Evolutionary conservation across 805 yeast genomes (phyloP), one percentile per base, ranked within the genome.

Genomic region (Lipomyces sp.): DNA sequence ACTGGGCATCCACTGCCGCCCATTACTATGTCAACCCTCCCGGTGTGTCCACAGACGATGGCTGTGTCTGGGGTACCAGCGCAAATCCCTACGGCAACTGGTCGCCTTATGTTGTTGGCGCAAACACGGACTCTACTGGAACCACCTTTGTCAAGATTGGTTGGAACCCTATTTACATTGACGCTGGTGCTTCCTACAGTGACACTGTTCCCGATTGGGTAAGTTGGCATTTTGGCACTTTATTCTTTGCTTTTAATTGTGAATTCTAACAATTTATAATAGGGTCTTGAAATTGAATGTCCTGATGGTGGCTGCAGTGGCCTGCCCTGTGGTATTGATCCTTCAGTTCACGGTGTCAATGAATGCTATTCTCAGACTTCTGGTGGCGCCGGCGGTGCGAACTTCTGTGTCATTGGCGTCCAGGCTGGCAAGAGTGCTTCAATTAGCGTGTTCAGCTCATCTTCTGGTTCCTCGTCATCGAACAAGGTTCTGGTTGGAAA

Each of bases 71-170:
- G 96, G 96, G 96, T 3, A 69, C 83, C 16, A 74, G 74, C 28
- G 68, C 73, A 43, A 72, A 84, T 53, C 83, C 93, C 16, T 73
- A 74, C 58, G 96, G 96, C 51, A 88, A 88, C 76, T 89, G 96
- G 96, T 71, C 95, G 14, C 95, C 96, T 24, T 88, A 86, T 61
- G 95, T 89, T 57, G 95, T 93, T 14, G 96, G 96, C 58, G 87
- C 90, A 54, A 88, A 88, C 73, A 79, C 79, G 74, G 95, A 86
- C 66, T 69, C 67, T 55, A 69, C 64, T 52, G 83, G 86, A 29
- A 42, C 43, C 28, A 88, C 96, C 2, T 88, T 60, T 66, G 86
- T 86, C 58, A 89, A 86, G 70, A 79, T 88, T 65, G 95, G 91
- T 40, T 87, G 95, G 95, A 88, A 88, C 68, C 96, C 96, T 14